phyloP scores from a whole-genome alignment of 2,329 filamentous ascomycete genomes.

The Aspergillus fischeri region DNA sequence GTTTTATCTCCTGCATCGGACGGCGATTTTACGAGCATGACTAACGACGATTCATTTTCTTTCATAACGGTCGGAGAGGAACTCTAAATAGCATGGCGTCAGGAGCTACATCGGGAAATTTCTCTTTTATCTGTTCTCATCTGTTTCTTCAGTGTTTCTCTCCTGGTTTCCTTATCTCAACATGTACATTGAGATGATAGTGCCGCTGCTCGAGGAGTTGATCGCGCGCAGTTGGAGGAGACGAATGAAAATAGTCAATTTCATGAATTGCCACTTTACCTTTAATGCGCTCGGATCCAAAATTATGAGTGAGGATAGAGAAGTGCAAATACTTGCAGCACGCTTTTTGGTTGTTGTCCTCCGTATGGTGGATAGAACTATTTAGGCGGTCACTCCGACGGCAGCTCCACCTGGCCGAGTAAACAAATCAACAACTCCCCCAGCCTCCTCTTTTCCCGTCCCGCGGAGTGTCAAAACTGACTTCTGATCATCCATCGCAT shows the following conservation, averaged over 20 bases:
- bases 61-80: background rate
- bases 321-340: background rate
- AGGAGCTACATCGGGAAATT: background rate
- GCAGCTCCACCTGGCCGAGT: constrained; percentile 10
- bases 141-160: background rate
- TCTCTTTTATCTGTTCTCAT: background rate
- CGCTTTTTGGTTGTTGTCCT: background rate
- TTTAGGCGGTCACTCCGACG: constrained; percentile 9
- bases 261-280: background rate
- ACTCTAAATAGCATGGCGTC: constrained; percentile 16
- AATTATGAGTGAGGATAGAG: background rate
- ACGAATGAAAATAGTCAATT: background rate
- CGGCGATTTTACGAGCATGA: background rate
- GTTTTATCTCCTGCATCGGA: background rate
- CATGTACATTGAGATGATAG: background rate
- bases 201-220: background rate
- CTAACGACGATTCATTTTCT: background rate
- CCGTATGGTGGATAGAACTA: no score
- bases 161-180: background rate
- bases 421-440: constrained; percentile 16
- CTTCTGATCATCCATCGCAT: background rate
- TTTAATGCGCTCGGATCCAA: background rate
- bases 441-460: constrained; percentile 19
- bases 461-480: background rate
- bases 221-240: background rate